Evolutionary conservation across 768 basidiomycete species (phyloP).

Genomic region (Hemileccinum impolitum): DNA sequence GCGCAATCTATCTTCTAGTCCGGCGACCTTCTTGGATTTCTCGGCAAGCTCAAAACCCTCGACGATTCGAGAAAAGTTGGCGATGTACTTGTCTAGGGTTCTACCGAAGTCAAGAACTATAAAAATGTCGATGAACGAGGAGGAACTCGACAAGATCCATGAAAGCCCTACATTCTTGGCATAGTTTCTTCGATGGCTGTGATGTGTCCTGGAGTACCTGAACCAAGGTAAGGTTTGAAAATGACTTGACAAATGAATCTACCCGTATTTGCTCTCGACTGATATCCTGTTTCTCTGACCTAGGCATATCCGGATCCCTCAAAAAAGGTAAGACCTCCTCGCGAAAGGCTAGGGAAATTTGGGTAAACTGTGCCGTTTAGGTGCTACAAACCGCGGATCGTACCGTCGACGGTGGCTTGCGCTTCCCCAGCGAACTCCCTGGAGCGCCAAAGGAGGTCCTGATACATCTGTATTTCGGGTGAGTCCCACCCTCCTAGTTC

Average conservation of each 20-base stretch:
- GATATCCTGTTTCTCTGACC: conserved; percentile 12
- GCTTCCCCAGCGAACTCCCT: conserved; percentile 20
- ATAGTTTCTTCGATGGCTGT: conserved; percentile 17
- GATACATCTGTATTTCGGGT: conserved; percentile 10
- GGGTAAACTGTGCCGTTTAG: neutral
- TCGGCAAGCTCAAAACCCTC: conserved; percentile 7
- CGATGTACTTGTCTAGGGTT: conserved; percentile 13
- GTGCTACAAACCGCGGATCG: neutral
- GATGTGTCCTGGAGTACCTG: conserved; percentile 15
- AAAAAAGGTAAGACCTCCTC: conserved; percentile 16
- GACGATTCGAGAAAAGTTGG: conserved; percentile 10
- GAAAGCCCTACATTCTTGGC: conserved; percentile 15
- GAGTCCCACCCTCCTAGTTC: neutral
- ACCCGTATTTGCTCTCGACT: conserved; percentile 18
- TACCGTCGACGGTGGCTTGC: conserved; percentile 17
- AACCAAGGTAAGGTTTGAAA: conserved; percentile 1
- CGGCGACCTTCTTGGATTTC: conserved; percentile 4
- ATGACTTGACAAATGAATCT: neutral
- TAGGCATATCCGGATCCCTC: conserved; percentile 2
- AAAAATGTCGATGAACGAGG: neutral
- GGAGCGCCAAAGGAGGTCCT: conserved; percentile 17
- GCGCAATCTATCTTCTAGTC: neutral
- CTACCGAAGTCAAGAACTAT: conserved; percentile 17
- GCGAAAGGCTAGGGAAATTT: conserved; percentile 10
- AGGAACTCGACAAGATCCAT: neutral